Evolutionary conservation across 2,329 filamentous ascomycete species (phyloP), one percentile per base, ranked within the genome.

Genomic region (Cercospora sp.): DNA sequence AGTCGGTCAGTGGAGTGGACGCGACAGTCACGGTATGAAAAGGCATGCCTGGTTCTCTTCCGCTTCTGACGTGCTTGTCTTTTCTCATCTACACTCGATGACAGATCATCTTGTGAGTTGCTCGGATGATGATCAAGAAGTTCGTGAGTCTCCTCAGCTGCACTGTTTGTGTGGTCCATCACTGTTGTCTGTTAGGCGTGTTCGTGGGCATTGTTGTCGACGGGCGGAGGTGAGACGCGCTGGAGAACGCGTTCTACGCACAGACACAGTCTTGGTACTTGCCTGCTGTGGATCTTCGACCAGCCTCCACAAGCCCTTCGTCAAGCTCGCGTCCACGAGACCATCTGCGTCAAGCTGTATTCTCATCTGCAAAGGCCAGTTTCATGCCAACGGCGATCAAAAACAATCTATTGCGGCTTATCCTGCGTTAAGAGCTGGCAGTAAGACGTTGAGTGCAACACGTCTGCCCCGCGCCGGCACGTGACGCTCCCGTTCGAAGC

Each of bases 21-120:
- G 48, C 20, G 12, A 28, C 23, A 18, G 6, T 12, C 23, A 23
- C n/a, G 10, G 12, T 53, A 30, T 64, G 45, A 16, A 9, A 18
- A 60, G 20, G 18, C 79, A 66, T 82, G 88, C 87, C 87, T 89
- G 36, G 87, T 89, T 67, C 87, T 83, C 73, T 86, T 83, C 57
- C 87, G 83, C 76, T 87, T 89, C 75, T 89, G 87, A 59, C 87
- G 84, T 57, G 84, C 85, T 63, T 88, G 80, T 68, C 85, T 80
- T 72, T 87, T 88, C 75, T 88, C 87, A 75, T 89, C 86, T 58
- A 87, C 82, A 67, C 84, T 83, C 28, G 86, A 85, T 20, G 60
- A 63, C 42, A 51, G 60, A 53, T 63, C 60, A 45, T 63, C 60
- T 63, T 63, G 60, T 31, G 45, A 48, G 30, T 51, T 31, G 13